These are phyloP conservation scores for Funneliformis caledonium DNA, from an alignment of 371 early-diverging fungal genomes.

Conservation along the genomic window DNA sequence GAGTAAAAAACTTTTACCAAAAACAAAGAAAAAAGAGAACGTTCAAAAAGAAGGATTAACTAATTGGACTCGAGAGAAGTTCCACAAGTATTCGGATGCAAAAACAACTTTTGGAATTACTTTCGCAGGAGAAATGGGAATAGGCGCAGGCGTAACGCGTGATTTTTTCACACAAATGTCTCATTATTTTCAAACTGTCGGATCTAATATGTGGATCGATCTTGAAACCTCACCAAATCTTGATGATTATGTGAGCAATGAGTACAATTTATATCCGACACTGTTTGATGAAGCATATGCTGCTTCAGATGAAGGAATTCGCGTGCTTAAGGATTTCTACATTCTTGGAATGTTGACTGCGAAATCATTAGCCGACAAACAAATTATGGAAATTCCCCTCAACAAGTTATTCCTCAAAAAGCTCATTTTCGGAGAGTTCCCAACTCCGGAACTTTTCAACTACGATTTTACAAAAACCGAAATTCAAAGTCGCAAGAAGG, in stretches of 20 bases:
- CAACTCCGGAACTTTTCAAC: neutral
- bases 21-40: neutral
- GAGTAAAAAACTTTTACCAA: neutral
- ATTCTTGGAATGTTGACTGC: neutral
- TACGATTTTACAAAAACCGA: neutral
- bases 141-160: slow-evolving; percentile 3
- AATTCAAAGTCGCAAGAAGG: neutral
- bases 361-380: neutral
- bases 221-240: neutral
- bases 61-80: slow-evolving; percentile 6
- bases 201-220: slow-evolving; percentile 6
- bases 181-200: neutral
- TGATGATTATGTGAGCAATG: neutral
- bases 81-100: neutral
- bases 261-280: slow-evolving; percentile 6
- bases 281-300: neutral
- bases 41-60: neutral
- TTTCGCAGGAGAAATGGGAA: neutral
- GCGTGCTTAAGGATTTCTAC: neutral
- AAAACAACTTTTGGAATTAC: neutral
- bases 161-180: slow-evolving; percentile 10
- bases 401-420: neutral
- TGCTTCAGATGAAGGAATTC: neutral
- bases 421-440: neutral
- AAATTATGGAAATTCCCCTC: neutral